A percentile compares a stretch with the other conserved stretches of the same genome.
Conservation (phyloP, 345 rosid species). For the Ceriops tagal region DNA sequence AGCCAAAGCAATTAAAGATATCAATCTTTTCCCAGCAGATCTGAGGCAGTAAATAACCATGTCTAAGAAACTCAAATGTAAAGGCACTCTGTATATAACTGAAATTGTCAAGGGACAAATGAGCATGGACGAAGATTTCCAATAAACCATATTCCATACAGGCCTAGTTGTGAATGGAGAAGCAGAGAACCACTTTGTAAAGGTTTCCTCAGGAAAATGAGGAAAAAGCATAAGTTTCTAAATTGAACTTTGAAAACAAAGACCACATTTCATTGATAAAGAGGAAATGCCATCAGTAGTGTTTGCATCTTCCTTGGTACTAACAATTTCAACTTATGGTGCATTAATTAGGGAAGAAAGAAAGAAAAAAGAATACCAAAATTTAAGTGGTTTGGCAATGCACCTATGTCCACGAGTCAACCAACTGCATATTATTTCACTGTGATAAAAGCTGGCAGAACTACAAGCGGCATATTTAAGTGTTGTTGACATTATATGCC, state of each 20-base stretch:
- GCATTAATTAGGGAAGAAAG: too few relatives aligned
- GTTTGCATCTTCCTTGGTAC: too few relatives aligned
- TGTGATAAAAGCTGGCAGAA: too few relatives aligned
- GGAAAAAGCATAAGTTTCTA: neutral
- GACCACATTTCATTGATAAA: neutral
- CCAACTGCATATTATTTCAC: too few relatives aligned
- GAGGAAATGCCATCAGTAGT: neutral
- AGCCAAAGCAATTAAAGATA: constrained; percentile 69
- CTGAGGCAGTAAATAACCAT: constrained; percentile 31
- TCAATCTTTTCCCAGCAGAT: constrained; percentile 47
- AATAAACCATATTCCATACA: constrained; percentile 7
- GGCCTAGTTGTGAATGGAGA: neutral
- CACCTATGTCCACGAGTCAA: too few relatives aligned
- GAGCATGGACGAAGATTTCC: neutral
- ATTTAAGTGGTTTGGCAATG: too few relatives aligned
- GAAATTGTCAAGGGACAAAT: neutral
- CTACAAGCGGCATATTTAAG: too few relatives aligned
- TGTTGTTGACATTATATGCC: too few relatives aligned
- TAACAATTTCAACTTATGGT: too few relatives aligned
- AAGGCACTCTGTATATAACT: neutral
- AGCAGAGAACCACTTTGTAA: neutral
- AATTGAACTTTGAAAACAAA: neutral
- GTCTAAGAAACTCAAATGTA: neutral
- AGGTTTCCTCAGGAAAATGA: neutral
- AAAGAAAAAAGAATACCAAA: too few relatives aligned